phyloP scores from a whole-genome alignment of 495 filamentous ascomycete species.

The Talaromyces nanjingensis region DNA sequence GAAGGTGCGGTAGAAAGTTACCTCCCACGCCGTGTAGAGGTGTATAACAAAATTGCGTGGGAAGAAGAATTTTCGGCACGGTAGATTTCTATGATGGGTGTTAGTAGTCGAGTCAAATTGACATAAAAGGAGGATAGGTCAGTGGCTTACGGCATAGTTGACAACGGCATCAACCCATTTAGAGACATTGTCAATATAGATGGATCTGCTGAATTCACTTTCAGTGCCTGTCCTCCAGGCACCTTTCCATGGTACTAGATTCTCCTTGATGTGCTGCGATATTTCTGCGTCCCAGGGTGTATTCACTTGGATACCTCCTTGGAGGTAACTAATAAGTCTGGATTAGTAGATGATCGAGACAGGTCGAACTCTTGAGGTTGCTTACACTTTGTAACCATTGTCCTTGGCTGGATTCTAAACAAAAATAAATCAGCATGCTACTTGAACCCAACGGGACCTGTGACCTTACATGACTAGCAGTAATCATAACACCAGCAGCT shows the following conservation, averaged over 20 bases:
- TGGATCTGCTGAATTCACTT: conserved; percentile 31
- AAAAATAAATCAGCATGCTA: conserved; percentile 14
- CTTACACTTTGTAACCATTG: conserved; percentile 67
- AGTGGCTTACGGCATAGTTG: conserved; percentile 27
- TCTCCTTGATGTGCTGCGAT: conserved; percentile 49
- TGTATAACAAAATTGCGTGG: conserved; percentile 54
- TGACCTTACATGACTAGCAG: conserved; percentile 52
- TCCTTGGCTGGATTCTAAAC: conserved; percentile 57
- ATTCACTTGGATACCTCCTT: conserved; percentile 65
- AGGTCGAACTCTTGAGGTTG: not conserved
- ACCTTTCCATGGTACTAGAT: conserved; percentile 44
- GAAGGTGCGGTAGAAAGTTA: conserved; percentile 37
- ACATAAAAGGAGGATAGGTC: not conserved
- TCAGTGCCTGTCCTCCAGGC: conserved; percentile 43
- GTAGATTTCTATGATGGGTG: conserved; percentile 26
- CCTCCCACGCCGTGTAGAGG: conserved; percentile 64
- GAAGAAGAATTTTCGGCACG: conserved; percentile 20
- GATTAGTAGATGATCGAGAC: conserved; percentile 8
- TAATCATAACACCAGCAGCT: conserved; percentile 65
- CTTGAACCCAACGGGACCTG: not conserved
- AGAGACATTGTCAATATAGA: conserved; percentile 31
- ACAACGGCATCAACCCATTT: conserved; percentile 38
- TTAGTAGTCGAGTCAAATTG: conserved; percentile 10
- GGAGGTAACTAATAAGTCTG: conserved; percentile 43
- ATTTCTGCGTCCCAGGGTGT: conserved; percentile 58